phyloP scores from a whole-genome alignment of 306 rosid genomes.

The Cicer arietinum region DNA sequence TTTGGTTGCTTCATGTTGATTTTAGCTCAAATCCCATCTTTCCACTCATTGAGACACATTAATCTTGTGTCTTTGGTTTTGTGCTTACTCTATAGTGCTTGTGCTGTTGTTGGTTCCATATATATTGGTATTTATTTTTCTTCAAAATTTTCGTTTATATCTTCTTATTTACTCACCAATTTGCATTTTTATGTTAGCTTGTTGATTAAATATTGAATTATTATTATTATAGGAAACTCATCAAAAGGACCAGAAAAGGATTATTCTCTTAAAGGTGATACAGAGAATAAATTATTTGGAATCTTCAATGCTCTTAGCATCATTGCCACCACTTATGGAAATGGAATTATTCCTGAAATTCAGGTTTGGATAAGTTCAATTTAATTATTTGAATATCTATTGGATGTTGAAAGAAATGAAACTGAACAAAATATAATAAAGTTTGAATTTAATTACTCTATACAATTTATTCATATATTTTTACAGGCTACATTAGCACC shows the following conservation, averaged over 20 bases:
- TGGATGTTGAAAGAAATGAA: no score
- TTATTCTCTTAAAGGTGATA: conserved; percentile 64
- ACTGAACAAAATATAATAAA: neutral
- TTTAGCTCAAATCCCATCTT: conserved; percentile 82
- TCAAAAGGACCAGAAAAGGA: conserved; percentile 69
- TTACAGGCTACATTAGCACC: conserved; percentile 81
- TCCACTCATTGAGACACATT: conserved; percentile 80
- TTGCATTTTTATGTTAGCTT: neutral
- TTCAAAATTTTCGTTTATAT: neutral
- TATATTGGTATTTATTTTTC: conserved; percentile 54
- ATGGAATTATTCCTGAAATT: conserved; percentile 89
- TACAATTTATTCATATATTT: no score
- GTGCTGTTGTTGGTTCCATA: conserved; percentile 68
- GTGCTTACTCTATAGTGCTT: conserved; percentile 64
- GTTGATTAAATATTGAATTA: neutral
- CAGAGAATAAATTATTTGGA: conserved; percentile 58
- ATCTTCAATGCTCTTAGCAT: conserved; percentile 77
- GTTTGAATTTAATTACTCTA: no score
- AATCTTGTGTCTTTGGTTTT: conserved; percentile 65
- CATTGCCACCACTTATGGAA: conserved; percentile 80
- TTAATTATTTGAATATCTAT: neutral
- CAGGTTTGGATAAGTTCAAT: conserved; percentile 53
- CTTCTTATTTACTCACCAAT: neutral
- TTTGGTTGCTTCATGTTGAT: conserved; percentile 79
- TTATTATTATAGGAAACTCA: conserved; percentile 54